Base-by-base conservation (phyloP, 345 rosid species). In the Acer saccharum region DNA sequence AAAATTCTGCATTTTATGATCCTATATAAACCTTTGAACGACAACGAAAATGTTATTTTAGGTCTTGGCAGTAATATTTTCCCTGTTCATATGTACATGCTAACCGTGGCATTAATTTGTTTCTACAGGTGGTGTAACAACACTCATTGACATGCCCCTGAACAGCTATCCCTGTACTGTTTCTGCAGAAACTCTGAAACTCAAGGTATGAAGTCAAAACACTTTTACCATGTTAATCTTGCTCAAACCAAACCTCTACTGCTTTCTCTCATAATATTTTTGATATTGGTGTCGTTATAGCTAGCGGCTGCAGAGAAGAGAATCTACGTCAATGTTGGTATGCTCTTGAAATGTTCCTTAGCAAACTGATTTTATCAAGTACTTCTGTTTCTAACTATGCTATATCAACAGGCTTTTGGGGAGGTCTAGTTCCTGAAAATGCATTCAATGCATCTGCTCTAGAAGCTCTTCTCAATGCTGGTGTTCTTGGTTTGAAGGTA, bases 401-500 rank as follows among this genome's bases (percentile, higher is more conserved):
- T 68, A 21, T 73, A 25, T 73, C 55, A 83, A 67, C 84, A 94
- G 99, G 99, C 68, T 96, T 96, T 63, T 96, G 99, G 99, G 99
- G 99, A 78, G 98, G 99, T 77, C 84, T 94, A 65, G 98, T 92
- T 72, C 98, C 99, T 75, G 98, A 84, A 44, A 96, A 96, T 86
- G 99, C 99, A 74, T 89, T 84, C 25, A 89, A 94, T 73, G 82
- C 89, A 81, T 88, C 81, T 76, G 86, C 88, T 61, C 86, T 96
- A 25, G 86, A 83, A 79, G 93, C 93, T 78, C 97, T 96, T 27
- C 84, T 96, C 73, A 83, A 75, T 61, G 95, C 93, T 65, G 98
- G 99, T 72, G 99, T 76, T 81, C 98, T 94, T 77, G 99, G 99
- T 70, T 84, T 96, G 86, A 96, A 94, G 97, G 98, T 96, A 82